Evolutionary conservation across 2,329 filamentous ascomycete species (phyloP).

Genomic region (Xylariomycetidae sp.): DNA sequence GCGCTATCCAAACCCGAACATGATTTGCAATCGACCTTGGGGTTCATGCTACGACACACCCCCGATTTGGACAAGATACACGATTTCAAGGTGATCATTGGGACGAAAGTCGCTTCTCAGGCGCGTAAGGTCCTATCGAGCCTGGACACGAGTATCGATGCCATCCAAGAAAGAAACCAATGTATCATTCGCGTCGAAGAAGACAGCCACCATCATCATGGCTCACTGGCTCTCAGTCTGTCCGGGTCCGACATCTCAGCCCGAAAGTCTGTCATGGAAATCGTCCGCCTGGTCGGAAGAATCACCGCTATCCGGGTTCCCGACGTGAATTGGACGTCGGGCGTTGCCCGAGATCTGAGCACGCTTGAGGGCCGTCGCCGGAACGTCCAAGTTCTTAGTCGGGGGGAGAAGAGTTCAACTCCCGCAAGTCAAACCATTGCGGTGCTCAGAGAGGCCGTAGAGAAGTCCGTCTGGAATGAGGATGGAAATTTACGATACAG

Average conservation of each 20-base stretch:
- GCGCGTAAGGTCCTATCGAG: conserved; percentile 15
- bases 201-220: conserved; percentile 4
- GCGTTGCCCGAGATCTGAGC: too few species aligned
- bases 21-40: conserved; percentile 16
- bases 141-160: conserved; percentile 17
- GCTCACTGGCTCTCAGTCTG: conserved; percentile 17
- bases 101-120: conserved; percentile 15
- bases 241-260: conserved; percentile 21
- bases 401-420: too few species aligned
- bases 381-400: too few species aligned
- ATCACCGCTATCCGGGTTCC: conserved; percentile 19
- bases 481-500: too few species aligned
- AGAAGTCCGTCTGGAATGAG: conserved; percentile 1
- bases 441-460: conserved; percentile 7
- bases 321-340: too few species aligned
- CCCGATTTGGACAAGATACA: conserved; percentile 15
- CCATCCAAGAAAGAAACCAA: conserved; percentile 18
- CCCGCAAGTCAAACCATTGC: conserved; percentile 16
- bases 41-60: conserved; percentile 21
- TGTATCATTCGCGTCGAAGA: conserved; percentile 19
- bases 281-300: conserved; percentile 18
- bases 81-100: conserved; percentile 23
- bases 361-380: too few species aligned
- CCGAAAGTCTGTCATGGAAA: conserved; percentile 18
- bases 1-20: conserved; percentile 3